phyloP scores from a whole-genome alignment of 371 early-diverging fungal species.

The Batkoa obscura region DNA sequence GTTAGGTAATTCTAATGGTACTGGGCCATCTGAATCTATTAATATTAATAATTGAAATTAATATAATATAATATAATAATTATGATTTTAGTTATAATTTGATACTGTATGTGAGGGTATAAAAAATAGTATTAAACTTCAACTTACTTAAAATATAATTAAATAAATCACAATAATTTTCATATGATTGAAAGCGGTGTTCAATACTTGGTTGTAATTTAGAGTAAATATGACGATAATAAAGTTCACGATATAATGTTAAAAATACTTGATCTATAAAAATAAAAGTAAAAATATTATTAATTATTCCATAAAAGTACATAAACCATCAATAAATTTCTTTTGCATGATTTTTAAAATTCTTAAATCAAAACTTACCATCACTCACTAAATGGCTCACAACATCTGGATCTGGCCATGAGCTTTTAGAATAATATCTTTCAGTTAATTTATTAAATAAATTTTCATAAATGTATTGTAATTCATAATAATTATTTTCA shows the following conservation, averaged over 20 bases:
- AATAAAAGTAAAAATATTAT: neutral
- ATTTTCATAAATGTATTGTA: constrained; percentile 72
- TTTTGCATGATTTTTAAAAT: too few species aligned
- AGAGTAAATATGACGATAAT: constrained; percentile 88
- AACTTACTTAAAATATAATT: constrained; percentile 79
- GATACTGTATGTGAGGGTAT: too few species aligned
- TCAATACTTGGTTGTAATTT: constrained; percentile 73
- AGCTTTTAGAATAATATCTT: constrained; percentile 66
- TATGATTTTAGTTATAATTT: too few species aligned
- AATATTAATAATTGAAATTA: too few species aligned
- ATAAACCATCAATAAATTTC: too few species aligned
- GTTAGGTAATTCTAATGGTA: constrained; percentile 80
- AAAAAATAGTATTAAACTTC: too few species aligned
- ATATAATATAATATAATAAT: neutral
- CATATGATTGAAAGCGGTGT: constrained; percentile 77
- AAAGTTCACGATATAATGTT: constrained; percentile 86
- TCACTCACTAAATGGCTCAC: constrained; percentile 68
- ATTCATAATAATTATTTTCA: constrained; percentile 63
- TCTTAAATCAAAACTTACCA: too few species aligned
- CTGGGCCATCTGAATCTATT: constrained; percentile 59
- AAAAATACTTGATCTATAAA: constrained; percentile 62
- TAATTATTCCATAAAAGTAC: too few species aligned
- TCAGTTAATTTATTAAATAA: constrained; percentile 84
- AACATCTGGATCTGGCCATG: constrained; percentile 83
- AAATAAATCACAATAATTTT: constrained; percentile 90